Base-by-base conservation (phyloP, 768 basidiomycete genomes). In the Amanita molliuscula region DNA sequence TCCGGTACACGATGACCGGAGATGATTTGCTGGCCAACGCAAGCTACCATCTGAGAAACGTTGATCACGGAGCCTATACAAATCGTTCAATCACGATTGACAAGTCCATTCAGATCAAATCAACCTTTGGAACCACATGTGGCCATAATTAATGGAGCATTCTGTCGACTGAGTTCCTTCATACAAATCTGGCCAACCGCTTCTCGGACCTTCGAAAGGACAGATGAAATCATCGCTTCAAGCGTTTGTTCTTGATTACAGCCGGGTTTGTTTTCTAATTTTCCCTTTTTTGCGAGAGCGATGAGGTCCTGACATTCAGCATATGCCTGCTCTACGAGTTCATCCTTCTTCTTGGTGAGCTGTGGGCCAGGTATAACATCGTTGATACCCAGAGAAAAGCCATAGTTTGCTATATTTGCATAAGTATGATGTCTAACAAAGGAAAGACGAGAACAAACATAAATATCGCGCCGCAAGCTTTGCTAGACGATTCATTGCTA, bases 11-110 rank as follows among this genome's bases (percentile, higher is more conserved):
- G 96, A 68, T 90, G 86, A 6, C 96, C 96, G 16, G 92, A 82
- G 54, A 99, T 98, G 65, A 98, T 97, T 63, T 99, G 96, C 62
- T 99, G 96, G 4, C 96, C 96, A 57, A 99, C 96, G 79, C 95
- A 97, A 61, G 95, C 96, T 47, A 98, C 95, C 96, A 99, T 99
- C 69, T 99, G 96, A 20, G 92, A 95, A 49, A 99, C 96, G 67
- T 99, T 99, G 68, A 99, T 95, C 54, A 92, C 89, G 60, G 96
- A 98, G 65, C 96, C 95, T 70, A 47, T 25, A 25, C 16, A 28
- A 50, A 0, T 37, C 11, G 23, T 50, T 18, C 47, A 29, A 11
- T 44, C 8, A 52, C 29, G 3, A 10, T 21, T 20, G 47, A 21
- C 11, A 7, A 8, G 44, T 25, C 6, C 8, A 23, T 49, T 38